Evolutionary conservation across 2,329 filamentous ascomycete species (phyloP).

Genomic region (Eutypa lata): DNA sequence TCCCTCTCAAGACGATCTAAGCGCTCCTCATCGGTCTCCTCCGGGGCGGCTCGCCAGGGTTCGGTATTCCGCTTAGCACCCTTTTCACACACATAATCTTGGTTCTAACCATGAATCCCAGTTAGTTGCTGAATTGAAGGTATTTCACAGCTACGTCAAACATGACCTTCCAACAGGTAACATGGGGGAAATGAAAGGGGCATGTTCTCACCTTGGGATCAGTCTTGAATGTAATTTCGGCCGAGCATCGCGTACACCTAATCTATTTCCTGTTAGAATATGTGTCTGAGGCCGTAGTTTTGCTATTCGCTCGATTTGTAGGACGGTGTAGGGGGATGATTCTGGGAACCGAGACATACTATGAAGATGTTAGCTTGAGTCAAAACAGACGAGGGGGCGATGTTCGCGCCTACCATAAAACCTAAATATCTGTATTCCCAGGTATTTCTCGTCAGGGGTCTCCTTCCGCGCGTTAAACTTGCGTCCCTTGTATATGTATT

Average conservation of each 20-base stretch:
- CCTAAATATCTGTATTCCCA: conserved; percentile 79
- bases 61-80: conserved; percentile 94
- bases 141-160: conserved; percentile 60
- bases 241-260: conserved; percentile 74
- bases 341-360: conserved; percentile 4
- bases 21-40: conserved; percentile 83
- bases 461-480: conserved; percentile 97
- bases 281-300: background rate
- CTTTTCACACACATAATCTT: conserved; percentile 58
- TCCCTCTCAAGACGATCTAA: conserved; percentile 80
- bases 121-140: background rate
- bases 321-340: background rate
- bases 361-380: conserved; percentile 3
- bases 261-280: background rate
- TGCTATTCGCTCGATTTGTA: background rate
- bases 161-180: background rate
- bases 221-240: conserved; percentile 89
- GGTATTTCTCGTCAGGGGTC: conserved; percentile 83
- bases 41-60: conserved; percentile 68
- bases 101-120: background rate
- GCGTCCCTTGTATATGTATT: conserved; percentile 88
- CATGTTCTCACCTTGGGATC: conserved; percentile 67
- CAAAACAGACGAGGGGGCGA: background rate
- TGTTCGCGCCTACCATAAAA: conserved; percentile 54
- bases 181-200: background rate